A percentile compares a stretch with the other conserved stretches of the same genome.
Evolutionary conservation across 2,329 filamentous ascomycete species (phyloP).

Genomic region (Neocucurbitaria cava): DNA sequence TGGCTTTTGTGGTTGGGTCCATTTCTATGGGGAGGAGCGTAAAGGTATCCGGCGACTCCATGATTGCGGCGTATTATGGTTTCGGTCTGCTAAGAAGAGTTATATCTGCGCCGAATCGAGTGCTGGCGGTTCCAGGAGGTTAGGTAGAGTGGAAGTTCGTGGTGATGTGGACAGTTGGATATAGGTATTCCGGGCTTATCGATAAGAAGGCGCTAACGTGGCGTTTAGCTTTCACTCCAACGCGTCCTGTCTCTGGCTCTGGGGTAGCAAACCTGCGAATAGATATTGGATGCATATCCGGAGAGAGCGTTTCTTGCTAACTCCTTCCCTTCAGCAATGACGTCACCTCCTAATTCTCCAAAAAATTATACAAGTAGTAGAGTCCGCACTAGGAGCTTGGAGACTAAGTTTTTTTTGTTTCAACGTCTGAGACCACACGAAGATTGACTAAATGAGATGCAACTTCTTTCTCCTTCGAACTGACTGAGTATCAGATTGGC

Average conservation of each 20-base stretch:
- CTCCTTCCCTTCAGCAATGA: too few relatives aligned
- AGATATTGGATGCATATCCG: too few relatives aligned
- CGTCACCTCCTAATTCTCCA: neutral
- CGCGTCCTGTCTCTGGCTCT: neutral
- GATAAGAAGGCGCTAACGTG: slow-evolving; percentile 26
- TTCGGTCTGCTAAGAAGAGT: neutral
- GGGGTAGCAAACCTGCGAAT: too few relatives aligned
- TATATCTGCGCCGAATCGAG: neutral
- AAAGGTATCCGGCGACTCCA: slow-evolving; percentile 68
- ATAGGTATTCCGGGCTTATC: slow-evolving; percentile 24
- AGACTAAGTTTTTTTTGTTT: too few relatives aligned
- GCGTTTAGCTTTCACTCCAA: slow-evolving; percentile 2
- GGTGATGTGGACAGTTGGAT: slow-evolving; percentile 33
- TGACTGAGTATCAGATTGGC: too few relatives aligned
- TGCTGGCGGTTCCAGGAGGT: neutral
- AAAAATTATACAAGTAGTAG: too few relatives aligned
- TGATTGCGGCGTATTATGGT: slow-evolving; percentile 12
- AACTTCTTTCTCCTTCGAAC: too few relatives aligned
- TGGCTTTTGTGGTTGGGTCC: slow-evolving; percentile 80
- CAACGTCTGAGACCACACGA: too few relatives aligned
- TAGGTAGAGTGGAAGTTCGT: slow-evolving; percentile 1
- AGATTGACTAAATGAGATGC: too few relatives aligned
- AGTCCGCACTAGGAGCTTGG: too few relatives aligned
- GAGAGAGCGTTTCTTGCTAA: too few relatives aligned
- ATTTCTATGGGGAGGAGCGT: slow-evolving; percentile 81